Evolutionary conservation across 495 filamentous ascomycete genomes (phyloP).

Genomic region (Xylaria intraflava): DNA sequence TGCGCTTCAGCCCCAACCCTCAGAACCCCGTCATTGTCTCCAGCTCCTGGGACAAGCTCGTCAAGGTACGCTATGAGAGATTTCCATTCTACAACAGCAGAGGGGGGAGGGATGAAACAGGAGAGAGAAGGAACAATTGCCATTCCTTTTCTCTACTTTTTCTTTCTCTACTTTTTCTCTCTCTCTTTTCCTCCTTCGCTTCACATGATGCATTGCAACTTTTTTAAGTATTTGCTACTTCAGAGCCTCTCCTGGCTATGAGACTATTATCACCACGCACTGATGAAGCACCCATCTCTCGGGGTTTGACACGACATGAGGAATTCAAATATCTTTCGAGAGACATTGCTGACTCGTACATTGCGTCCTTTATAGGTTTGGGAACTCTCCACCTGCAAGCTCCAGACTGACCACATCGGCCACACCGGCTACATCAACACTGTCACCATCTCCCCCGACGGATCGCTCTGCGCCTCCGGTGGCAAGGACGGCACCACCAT

Average conservation of each 20-base stretch:
- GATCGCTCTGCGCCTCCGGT: conserved; percentile 97
- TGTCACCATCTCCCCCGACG: conserved; percentile 99
- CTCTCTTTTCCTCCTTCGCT: background rate
- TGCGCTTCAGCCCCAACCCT: conserved; percentile 98
- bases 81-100: background rate
- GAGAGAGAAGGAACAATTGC: background rate
- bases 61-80: conserved; percentile 71
- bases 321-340: background rate
- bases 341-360: conserved; percentile 7
- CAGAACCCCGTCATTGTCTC: conserved; percentile 99
- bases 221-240: conserved; percentile 99
- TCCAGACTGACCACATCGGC: conserved; percentile 99
- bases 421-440: conserved; percentile 99
- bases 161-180: background rate
- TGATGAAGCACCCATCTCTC: conserved; percentile 51
- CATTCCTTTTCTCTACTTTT: background rate
- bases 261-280: conserved; percentile 92
- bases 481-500: conserved; percentile 99
- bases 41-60: conserved; percentile 98
- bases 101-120: background rate
- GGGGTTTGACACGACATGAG: conserved; percentile 18
- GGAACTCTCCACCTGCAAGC: conserved; percentile 98
- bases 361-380: conserved; percentile 63
- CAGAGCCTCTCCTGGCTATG: conserved; percentile 90
- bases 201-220: conserved; percentile 80